These are phyloP conservation scores for Corynespora cassiicola DNA, from an alignment of 2,329 filamentous ascomycete species.

Conservation along the genomic window DNA sequence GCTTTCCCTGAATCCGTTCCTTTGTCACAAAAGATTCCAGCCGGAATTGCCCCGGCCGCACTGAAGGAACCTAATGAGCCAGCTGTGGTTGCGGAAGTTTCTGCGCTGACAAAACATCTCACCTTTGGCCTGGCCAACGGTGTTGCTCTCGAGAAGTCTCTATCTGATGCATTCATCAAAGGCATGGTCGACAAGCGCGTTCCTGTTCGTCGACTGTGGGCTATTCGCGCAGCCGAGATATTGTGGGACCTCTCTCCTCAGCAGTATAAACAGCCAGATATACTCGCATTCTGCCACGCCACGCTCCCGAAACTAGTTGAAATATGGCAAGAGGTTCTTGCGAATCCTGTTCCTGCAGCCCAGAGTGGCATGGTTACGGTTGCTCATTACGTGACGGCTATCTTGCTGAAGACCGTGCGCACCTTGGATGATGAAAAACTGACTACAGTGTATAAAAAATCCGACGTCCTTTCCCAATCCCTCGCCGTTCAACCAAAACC, in stretches of 20 bases:
- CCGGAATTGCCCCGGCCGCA: conserved; percentile 71
- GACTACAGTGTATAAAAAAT: conserved; percentile 65
- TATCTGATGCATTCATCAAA: conserved; percentile 76
- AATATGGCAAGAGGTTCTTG: conserved; percentile 76
- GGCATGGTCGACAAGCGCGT: conserved; percentile 86
- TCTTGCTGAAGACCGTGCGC: conserved; percentile 63
- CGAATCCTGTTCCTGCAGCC: conserved; percentile 78
- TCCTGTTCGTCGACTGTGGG: conserved; percentile 79
- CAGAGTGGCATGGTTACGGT: conserved; percentile 84
- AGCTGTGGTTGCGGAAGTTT: conserved; percentile 78
- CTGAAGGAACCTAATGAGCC: conserved; percentile 88
- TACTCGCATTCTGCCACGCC: conserved; percentile 55
- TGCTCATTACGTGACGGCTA: conserved; percentile 74
- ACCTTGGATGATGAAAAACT: conserved; percentile 63
- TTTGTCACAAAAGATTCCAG: conserved; percentile 71
- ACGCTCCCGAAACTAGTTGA: conserved; percentile 66
- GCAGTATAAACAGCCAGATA: conserved; percentile 56
- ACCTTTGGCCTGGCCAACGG: conserved; percentile 67
- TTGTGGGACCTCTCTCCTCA: conserved; percentile 65
- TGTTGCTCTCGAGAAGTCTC: conserved; percentile 67
- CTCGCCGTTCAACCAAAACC: conserved; percentile 78
- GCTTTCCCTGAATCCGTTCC: conserved; percentile 59
- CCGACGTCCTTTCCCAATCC: conserved; percentile 68
- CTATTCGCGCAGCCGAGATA: conserved; percentile 74
- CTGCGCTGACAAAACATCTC: conserved; percentile 71